Conservation (phyloP, 2,329 filamentous ascomycete genomes). For the Penicillium fuscoglaucum region DNA sequence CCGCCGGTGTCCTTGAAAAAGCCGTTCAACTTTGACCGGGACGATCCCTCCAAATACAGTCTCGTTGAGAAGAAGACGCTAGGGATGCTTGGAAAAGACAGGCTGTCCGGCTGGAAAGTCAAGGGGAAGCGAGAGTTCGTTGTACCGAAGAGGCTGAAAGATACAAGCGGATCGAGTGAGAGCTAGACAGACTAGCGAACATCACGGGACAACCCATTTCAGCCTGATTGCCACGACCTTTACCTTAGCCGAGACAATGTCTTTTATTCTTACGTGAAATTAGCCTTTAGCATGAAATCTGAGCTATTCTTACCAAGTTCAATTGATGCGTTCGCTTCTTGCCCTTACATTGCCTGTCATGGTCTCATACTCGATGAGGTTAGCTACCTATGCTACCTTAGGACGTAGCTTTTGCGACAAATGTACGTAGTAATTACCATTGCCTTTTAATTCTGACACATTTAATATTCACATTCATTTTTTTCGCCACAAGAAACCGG, state of each 20-base stretch:
- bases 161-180: slow-evolving; percentile 36
- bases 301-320: not conserved
- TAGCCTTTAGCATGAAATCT: slow-evolving; percentile 8
- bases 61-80: slow-evolving; percentile 56
- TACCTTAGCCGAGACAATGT: not conserved
- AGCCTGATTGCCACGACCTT: not conserved
- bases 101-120: slow-evolving; percentile 52
- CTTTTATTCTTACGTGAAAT: not conserved
- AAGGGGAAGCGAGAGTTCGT: slow-evolving; percentile 46
- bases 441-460: not conserved
- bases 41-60: slow-evolving; percentile 49
- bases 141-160: slow-evolving; percentile 49
- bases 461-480: not conserved
- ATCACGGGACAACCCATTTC: not conserved
- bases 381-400: not conserved
- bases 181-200: slow-evolving; percentile 26
- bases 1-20: slow-evolving; percentile 53
- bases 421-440: not conserved
- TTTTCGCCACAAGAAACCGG: slow-evolving; percentile 21
- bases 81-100: slow-evolving; percentile 48
- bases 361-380: not conserved
- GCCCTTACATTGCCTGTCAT: not conserved
- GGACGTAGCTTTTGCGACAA: not conserved
- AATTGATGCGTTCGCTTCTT: not conserved
- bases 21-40: slow-evolving; percentile 53